These are phyloP conservation scores for Coccomyxa sp. DNA, from an alignment of 139 green algal species.

Conservation along the genomic window DNA sequence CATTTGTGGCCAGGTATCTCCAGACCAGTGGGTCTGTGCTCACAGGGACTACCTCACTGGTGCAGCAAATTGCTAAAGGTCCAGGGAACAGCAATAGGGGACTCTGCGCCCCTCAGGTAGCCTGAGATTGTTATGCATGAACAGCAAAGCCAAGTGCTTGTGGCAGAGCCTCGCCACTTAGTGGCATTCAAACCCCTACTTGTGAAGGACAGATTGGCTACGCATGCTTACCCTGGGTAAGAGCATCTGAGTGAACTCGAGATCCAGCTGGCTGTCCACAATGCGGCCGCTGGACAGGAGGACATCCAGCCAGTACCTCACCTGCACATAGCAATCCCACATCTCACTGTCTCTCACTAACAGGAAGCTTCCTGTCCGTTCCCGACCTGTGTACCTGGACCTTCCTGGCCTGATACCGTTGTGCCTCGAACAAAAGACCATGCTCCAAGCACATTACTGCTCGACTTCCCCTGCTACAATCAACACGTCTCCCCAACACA, in stretches of 20 bases:
- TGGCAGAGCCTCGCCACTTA: neutral
- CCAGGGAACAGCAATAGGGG: neutral
- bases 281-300: neutral
- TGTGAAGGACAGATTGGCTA: no score
- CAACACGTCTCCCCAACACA: neutral
- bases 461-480: neutral
- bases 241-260: neutral
- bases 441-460: neutral
- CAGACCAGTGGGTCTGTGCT: no score
- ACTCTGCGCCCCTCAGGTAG: neutral
- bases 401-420: neutral
- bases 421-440: neutral
- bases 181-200: neutral
- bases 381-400: neutral
- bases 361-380: neutral
- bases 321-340: slow-evolving; percentile 2
- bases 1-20: neutral
- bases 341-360: neutral
- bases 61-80: neutral
- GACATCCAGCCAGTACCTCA: neutral
- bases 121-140: neutral
- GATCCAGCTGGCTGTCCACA: neutral
- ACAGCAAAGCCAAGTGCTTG: neutral
- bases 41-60: neutral
- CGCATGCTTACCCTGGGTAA: neutral